Evolutionary conservation across 1,139 yeast species (phyloP), one percentile per base, ranked within the genome.

Genomic region (Geotrichum phurueaensis): DNA sequence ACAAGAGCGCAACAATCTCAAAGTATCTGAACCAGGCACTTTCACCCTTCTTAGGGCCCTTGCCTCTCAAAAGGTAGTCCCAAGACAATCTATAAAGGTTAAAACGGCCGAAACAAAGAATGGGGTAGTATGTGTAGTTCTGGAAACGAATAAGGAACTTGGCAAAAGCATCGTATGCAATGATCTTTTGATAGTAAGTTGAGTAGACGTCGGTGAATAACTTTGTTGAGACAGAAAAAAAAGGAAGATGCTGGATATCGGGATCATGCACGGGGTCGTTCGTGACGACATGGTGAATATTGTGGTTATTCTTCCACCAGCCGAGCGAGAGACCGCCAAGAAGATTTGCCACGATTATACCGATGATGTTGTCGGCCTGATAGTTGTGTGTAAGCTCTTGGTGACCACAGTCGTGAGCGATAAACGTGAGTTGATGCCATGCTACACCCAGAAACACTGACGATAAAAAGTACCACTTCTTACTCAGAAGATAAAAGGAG

Each of bases 241-340:
- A 90, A 1, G 97, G 97, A 65, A 90, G 74, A 74, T 90, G 97
- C 73, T 91, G 97, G 70, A 90, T 91, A 75, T 90, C 97, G 0
- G 97, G 97, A 70, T 91, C 97, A 71, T 90, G 96, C 0, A 87
- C 86, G 0, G 97, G 97, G 69, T 90, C 96, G 72, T 90, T 90
- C 18, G 97, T 87, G 60, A 90, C 81, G 61, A 90, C 75, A 73
- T 90, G 97, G 71, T 91, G 97, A 25, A 90, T 96, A 71, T 90
- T 90, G 73, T 90, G 97, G 73, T 88, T 90, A 58, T 94, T 79
- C 69, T 90, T 91, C 97, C 97, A 90, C 97, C 97, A 90, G 1
- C 96, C 96, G 48, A 89, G 73, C 58, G 96, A 88, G 58, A 90
- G 77, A 0, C 97, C 97, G n/a, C 97, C 97, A 61, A 85, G 74